Conservation (phyloP, 2,329 filamentous ascomycete genomes). For the Aaosphaeria arxii region DNA sequence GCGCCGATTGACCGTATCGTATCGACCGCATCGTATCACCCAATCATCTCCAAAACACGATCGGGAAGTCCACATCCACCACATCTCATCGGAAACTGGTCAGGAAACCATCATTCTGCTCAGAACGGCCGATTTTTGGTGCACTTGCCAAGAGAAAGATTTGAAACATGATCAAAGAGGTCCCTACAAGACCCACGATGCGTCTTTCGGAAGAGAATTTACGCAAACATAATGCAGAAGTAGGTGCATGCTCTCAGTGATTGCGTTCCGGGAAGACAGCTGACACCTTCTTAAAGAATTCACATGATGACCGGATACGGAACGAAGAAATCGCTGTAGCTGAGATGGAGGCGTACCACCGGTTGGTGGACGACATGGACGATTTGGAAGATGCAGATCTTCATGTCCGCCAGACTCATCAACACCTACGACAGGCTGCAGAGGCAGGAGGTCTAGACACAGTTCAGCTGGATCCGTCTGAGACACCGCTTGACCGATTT, state of each 20-base stretch:
- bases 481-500: neutral
- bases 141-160: too few relatives aligned
- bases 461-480: neutral
- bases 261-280: neutral
- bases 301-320: neutral
- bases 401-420: neutral
- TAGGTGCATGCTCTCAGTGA: slow-evolving; percentile 14
- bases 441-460: neutral
- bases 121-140: too few relatives aligned
- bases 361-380: neutral
- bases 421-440: neutral
- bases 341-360: neutral
- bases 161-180: too few relatives aligned
- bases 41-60: too few relatives aligned
- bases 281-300: neutral
- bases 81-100: too few relatives aligned
- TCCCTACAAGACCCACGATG: neutral
- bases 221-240: slow-evolving; percentile 21
- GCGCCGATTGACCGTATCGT: too few relatives aligned
- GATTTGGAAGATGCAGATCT: slow-evolving; percentile 3
- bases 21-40: too few relatives aligned
- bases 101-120: too few relatives aligned
- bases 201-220: slow-evolving; percentile 27
- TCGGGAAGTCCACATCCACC: too few relatives aligned
- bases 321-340: neutral